A percentile compares a stretch with the other conserved stretches of the same genome.
Evolutionary conservation across 2,329 filamentous ascomycete genomes (phyloP).

Genomic region (Ophiosphaerella korrae): DNA sequence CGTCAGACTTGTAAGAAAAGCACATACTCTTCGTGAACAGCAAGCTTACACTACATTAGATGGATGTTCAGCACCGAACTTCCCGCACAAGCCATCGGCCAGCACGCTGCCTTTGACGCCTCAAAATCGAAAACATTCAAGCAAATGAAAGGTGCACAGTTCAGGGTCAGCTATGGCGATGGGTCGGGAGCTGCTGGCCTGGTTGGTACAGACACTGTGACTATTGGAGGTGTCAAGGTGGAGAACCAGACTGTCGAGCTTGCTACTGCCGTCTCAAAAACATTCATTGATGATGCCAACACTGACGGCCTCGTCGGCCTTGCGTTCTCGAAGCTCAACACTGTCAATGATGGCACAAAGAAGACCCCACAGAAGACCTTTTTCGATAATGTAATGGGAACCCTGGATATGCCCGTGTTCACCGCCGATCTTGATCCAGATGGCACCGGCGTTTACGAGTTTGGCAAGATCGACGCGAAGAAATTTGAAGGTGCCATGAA

Average conservation of each 20-base stretch:
- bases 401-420: constrained; percentile 69
- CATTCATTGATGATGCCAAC: constrained; percentile 64
- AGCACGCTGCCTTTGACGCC: constrained; percentile 63
- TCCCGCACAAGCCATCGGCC: constrained; percentile 48
- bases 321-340: constrained; percentile 69
- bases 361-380: constrained; percentile 71
- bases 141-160: constrained; percentile 57
- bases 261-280: constrained; percentile 62
- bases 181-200: constrained; percentile 65
- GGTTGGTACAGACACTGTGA: constrained; percentile 71
- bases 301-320: constrained; percentile 74
- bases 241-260: constrained; percentile 69
- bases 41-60: constrained; percentile 42
- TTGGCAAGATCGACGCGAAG: constrained; percentile 69
- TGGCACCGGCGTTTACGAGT: constrained; percentile 70
- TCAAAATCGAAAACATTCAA: constrained; percentile 59
- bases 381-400: constrained; percentile 70
- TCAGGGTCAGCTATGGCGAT: constrained; percentile 72
- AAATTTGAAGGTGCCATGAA: constrained; percentile 68
- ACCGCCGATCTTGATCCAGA: constrained; percentile 70
- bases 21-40: neutral
- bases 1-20: constrained; percentile 66
- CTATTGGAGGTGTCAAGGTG: constrained; percentile 68
- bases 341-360: constrained; percentile 54
- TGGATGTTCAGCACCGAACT: constrained; percentile 74